Evolutionary conservation across 805 yeast genomes (phyloP).

Genomic region (Zygotorulaspora danielsina): DNA sequence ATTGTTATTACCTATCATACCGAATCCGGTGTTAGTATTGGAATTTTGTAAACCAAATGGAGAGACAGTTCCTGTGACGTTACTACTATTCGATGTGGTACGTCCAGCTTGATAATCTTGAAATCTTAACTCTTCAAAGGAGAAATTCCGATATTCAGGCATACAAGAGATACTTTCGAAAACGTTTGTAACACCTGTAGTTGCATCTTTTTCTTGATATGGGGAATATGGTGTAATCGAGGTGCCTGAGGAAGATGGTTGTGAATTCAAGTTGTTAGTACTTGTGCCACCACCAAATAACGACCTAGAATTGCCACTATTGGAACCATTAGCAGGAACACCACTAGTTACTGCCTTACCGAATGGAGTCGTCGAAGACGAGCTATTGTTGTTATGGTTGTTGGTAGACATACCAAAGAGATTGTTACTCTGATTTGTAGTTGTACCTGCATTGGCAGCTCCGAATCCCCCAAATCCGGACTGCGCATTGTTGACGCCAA

Average conservation of each 20-base stretch:
- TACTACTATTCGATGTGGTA: slow-evolving; percentile 22
- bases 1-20: slow-evolving; percentile 20
- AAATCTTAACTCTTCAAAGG: slow-evolving; percentile 82
- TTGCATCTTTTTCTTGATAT: slow-evolving; percentile 64
- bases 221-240: slow-evolving; percentile 66
- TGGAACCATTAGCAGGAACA: slow-evolving; percentile 21
- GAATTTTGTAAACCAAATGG: slow-evolving; percentile 34
- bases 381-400: slow-evolving; percentile 21
- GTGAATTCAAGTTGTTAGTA: slow-evolving; percentile 16
- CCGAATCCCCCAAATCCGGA: slow-evolving; percentile 37
- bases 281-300: slow-evolving; percentile 37
- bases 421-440: slow-evolving; percentile 22
- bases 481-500: slow-evolving; percentile 37
- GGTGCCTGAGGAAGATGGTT: slow-evolving; percentile 49
- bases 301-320: slow-evolving; percentile 31
- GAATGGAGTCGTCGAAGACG: slow-evolving; percentile 18
- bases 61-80: slow-evolving; percentile 33
- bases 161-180: slow-evolving; percentile 77
- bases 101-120: slow-evolving; percentile 78
- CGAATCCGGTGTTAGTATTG: slow-evolving; percentile 20
- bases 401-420: slow-evolving; percentile 32
- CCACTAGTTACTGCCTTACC: slow-evolving; percentile 29
- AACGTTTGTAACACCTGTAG: slow-evolving; percentile 49
- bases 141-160: slow-evolving; percentile 83
- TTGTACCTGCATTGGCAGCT: slow-evolving; percentile 18